Evolutionary conservation across 2,329 filamentous ascomycete species (phyloP).

Genomic region (Magnaporthiopsis poae): DNA sequence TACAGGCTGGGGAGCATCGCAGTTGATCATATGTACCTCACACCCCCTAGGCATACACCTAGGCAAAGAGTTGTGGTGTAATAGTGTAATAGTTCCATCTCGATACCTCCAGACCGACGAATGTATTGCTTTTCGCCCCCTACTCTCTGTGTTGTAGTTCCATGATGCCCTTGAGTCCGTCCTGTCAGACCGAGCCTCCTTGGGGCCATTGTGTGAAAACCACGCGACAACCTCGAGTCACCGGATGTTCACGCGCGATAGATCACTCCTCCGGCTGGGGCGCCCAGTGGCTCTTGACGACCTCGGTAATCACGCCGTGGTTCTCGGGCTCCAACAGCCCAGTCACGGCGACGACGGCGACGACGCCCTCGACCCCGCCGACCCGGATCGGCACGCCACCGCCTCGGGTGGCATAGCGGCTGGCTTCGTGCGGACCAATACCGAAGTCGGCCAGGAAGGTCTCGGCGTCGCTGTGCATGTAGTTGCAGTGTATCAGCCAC

Average conservation of each 20-base stretch:
- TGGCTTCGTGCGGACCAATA: slow-evolving; percentile 43
- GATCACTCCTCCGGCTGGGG: neutral
- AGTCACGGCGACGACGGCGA: slow-evolving; percentile 66
- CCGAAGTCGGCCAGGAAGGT: slow-evolving; percentile 57
- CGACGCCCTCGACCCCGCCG: slow-evolving; percentile 61
- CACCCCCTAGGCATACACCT: too few relatives aligned
- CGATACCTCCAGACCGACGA: too few relatives aligned
- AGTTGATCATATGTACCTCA: too few relatives aligned
- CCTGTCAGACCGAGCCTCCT: too few relatives aligned
- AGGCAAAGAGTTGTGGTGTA: too few relatives aligned
- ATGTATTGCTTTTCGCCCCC: too few relatives aligned
- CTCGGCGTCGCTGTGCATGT: slow-evolving; percentile 47
- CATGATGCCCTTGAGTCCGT: too few relatives aligned
- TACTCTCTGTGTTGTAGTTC: too few relatives aligned
- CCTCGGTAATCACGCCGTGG: slow-evolving; percentile 63
- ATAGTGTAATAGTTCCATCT: too few relatives aligned
- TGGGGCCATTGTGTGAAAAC: too few relatives aligned
- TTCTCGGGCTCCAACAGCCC: slow-evolving; percentile 70
- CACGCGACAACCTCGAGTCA: too few relatives aligned
- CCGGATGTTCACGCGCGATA: too few relatives aligned
- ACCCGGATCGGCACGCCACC: slow-evolving; percentile 67
- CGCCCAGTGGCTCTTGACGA: neutral
- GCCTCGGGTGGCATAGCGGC: slow-evolving; percentile 66
- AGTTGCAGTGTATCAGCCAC: slow-evolving; percentile 64
- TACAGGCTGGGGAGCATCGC: neutral